Evolutionary conservation across 202 grass and related monocot genomes (phyloP), one percentile per base, ranked within the genome.

Genomic region (Saccharum hybrid): DNA sequence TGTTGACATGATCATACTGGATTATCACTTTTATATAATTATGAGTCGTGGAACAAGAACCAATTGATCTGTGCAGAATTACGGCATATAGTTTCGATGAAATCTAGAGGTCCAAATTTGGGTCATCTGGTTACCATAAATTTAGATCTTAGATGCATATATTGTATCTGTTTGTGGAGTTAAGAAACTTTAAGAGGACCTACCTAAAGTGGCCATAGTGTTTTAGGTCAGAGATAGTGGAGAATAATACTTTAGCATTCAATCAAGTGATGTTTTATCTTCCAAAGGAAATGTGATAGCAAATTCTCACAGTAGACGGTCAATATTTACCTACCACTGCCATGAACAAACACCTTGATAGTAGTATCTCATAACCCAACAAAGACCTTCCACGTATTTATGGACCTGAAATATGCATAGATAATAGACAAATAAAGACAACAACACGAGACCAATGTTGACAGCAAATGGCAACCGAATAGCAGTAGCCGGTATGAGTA

Each of bases 291-390:
- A 13, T 77, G 34, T 39, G 36, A 14, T 9, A 30, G 46, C 22
- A 75, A 66, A 85, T 33, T 73, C 75, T 84, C 16, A 63, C 15
- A 68, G 15, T 60, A 60, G 39, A 84, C 41, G 62, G 41, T 79
- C 69, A 75, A 63, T 59, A 75, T 79, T 84, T 78, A 82, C 88
- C 77, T 92, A 99, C 96, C 96, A 99, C 65, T 85, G 96, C 96
- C 96, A 99, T 72, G 96, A 99, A 84, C 96, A 99, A 90, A 99
- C 96, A 87, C 96, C 89, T 90, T 99, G 88, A 76, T 99, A 99
- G 81, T 99, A 99, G 68, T 99, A 99, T 89, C 91, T 89, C 96
- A 96, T 96, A 78, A 99, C 90, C 96, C 96, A 98, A 81, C 96
- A 99, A 84, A 99, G 93, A 63, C 96, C 96, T 94, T 98, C 96